Base-by-base conservation (phyloP, 169 alveolate species). In the Plasmodium sp. region DNA sequence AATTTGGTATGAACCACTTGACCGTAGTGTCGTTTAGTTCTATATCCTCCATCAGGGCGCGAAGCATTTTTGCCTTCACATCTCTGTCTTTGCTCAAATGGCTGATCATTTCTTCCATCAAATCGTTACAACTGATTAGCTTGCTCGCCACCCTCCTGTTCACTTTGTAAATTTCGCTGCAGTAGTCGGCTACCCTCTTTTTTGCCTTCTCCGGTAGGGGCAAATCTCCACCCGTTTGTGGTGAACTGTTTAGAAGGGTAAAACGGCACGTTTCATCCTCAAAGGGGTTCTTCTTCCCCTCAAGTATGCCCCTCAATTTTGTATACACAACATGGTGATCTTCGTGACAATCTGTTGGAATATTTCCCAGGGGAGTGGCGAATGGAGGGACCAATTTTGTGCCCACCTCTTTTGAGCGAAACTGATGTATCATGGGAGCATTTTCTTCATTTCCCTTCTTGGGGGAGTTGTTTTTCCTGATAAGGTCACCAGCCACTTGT, bases 141-240 rank as follows among this genome's bases (percentile, higher is more conserved):
- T 73, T 81, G 10, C 22, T 43, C 22, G 73, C 33, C 54, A 90
- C 51, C 14, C 56, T 43, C 36, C 72, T 90, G 12, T 90, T 54
- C 73, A 90, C 31, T 90, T 90, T 90, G 51, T 90, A 80, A 34
- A 90, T 27, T 72, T 90, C 94, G 9, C 34, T 41, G 22, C 62
- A 58, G 62, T 79, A 90, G 54, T 79, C 67, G 45, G 71, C 36
- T 27, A 90, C 27, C 41, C 72, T 90, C 18, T 45, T 71, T 33
- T 2, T 45, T 41, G 77, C 16, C 39, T 90, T 90, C 9, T 79
- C 75, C 4, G 94, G 34, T 6, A 80, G 14, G 51, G 67, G n/a
- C 3, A 90, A 80, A 27, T 34, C 18, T 2, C 22, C 81, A 58
- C 45, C 36, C 10, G 36, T 51, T 56, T 31, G 18, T 67, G 36